phyloP scores from a whole-genome alignment of 495 filamentous ascomycete genomes.

The Penicillium canescens region DNA sequence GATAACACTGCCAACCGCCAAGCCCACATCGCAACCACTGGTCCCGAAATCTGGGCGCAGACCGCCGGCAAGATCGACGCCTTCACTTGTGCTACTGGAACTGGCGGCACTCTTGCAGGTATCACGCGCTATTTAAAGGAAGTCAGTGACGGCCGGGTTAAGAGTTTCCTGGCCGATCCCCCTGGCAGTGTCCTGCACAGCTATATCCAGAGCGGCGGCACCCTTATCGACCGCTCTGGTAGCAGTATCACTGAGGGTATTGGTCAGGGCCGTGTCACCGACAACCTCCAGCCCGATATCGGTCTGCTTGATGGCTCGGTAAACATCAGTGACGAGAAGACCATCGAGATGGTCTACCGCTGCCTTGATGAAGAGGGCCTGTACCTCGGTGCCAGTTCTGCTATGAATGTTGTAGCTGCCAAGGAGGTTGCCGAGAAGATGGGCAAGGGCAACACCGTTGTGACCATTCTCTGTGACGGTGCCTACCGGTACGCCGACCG shows the following conservation, averaged over 20 bases:
- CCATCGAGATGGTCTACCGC: constrained; percentile 95
- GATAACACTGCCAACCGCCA: constrained; percentile 93
- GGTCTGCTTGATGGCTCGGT: constrained; percentile 83
- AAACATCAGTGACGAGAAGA: constrained; percentile 87
- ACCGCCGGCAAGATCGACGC: constrained; percentile 84
- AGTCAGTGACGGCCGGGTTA: constrained; percentile 74
- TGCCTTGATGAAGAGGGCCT: constrained; percentile 96
- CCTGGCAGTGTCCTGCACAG: constrained; percentile 90
- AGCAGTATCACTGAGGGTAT: constrained; percentile 97
- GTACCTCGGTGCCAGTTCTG: constrained; percentile 91
- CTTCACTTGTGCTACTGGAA: constrained; percentile 94
- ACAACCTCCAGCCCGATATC: constrained; percentile 86
- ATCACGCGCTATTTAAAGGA: constrained; percentile 88
- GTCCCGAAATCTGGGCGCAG: constrained; percentile 97
- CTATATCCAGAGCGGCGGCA: constrained; percentile 85
- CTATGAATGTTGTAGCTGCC: constrained; percentile 92
- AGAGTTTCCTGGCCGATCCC: constrained; percentile 89
- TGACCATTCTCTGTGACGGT: constrained; percentile 91
- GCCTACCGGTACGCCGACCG: constrained; percentile 95
- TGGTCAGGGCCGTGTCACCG: constrained; percentile 94
- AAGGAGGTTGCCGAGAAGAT: constrained; percentile 91
- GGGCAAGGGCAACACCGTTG: constrained; percentile 86
- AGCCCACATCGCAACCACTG: constrained; percentile 95
- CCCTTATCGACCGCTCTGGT: constrained; percentile 76
- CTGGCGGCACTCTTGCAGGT: constrained; percentile 88